Evolutionary conservation across 306 rosid species (phyloP), one percentile per base, ranked within the genome.

Genomic region (Vigna nakashimae): DNA sequence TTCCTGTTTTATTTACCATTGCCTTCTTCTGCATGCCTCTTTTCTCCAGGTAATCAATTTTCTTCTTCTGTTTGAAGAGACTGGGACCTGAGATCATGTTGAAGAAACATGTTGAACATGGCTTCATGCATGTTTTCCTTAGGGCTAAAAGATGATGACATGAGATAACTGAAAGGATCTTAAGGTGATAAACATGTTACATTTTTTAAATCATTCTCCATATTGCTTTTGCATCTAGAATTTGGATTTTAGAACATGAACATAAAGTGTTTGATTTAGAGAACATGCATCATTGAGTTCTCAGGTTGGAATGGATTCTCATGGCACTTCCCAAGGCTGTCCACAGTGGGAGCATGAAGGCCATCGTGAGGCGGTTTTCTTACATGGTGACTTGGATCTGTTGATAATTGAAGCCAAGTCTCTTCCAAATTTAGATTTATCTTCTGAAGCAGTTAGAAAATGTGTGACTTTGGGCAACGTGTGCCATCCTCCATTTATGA

Each of bases 371-470:
- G 24, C 58, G 28, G 58, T 80, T 62, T 80, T 86, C 79, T 79
- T 91, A 75, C 93, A 89, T 79, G 93, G 96, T 5, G 96, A 91
- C 20, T 79, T 86, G 75, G 91, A 91, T 73, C 43, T 89, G 18
- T 81, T 88, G 75, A 86, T 91, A 75, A 75, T 91, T 72, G 93
- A 91, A 84, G 96, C 91, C 6, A 91, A 86, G 77, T 81, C 89
- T 55, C 96, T 91, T 77, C 96, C 96, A 32, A 91, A 91, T 83
- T 79, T 91, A 82, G 96, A 91, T 82, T 69, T 89, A 46, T 65
- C 91, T 45, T 58, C 79, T 18, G 91, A 89, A 72, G 60, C 91
- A 62, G 45, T 89, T 70, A 89, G 96, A 80, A 79, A 56, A 73
- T 89, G 93, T 62, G 53, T 87, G 48, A 87, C 87, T 28, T 71